Percentiles rank a stretch among this genome's conserved stretches.
Conservation (phyloP, 352 stramenopile species). For the Thraustochytrium aureum region DNA sequence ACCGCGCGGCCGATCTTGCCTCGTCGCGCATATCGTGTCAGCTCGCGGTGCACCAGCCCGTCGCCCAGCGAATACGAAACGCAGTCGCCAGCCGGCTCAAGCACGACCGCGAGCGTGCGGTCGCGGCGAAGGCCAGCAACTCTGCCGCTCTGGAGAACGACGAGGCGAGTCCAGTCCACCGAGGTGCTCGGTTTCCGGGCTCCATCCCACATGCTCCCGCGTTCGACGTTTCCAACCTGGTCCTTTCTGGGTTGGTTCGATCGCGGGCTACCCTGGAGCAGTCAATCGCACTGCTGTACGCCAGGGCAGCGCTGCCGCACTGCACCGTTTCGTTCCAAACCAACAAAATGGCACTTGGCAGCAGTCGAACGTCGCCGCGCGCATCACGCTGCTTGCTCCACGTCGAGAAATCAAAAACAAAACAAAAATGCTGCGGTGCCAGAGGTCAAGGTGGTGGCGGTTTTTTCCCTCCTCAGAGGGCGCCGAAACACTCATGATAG, state of each 20-base stretch:
- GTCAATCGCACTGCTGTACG: not conserved
- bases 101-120: constrained; percentile 17
- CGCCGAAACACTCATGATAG: not conserved
- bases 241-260: not conserved
- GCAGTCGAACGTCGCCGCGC: too few relatives aligned
- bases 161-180: not conserved
- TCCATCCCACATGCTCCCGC: not conserved
- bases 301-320: too few relatives aligned
- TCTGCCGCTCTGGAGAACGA: not conserved
- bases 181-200: too few relatives aligned
- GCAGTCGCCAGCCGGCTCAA: constrained; percentile 23
- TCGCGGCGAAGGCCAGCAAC: not conserved
- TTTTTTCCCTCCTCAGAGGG: not conserved
- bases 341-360: too few relatives aligned
- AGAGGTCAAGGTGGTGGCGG: not conserved
- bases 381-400: not conserved
- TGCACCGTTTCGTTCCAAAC: too few relatives aligned
- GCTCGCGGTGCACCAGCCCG: constrained; percentile 4
- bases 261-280: not conserved
- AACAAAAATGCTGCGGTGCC: constrained; percentile 3
- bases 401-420: not conserved
- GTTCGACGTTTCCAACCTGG: not conserved
- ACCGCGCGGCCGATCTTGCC: not conserved
- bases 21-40: constrained; percentile 12
- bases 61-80: constrained; percentile 26